phyloP scores from a whole-genome alignment of 805 yeast species.

The Kuraishia cidri region DNA sequence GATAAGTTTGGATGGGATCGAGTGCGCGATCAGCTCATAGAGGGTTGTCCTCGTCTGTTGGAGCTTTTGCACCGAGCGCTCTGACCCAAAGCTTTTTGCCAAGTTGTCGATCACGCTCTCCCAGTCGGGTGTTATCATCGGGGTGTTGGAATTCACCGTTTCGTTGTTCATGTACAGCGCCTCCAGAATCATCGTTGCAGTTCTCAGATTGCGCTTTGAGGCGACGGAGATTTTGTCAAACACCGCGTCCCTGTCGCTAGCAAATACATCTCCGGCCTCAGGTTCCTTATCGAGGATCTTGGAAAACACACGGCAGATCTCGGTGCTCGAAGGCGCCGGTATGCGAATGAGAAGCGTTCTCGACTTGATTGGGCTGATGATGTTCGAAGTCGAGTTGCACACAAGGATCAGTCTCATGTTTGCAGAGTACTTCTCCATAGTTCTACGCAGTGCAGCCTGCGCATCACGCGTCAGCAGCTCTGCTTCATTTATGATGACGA shows the following conservation, averaged over 20 bases:
- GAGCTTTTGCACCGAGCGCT: conserved; percentile 53
- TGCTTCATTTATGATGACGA: conserved; percentile 86
- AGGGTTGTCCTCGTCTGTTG: conserved; percentile 58
- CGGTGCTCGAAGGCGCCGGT: conserved; percentile 65
- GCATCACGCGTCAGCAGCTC: conserved; percentile 88
- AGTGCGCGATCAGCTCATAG: conserved; percentile 84
- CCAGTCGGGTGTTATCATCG: conserved; percentile 80
- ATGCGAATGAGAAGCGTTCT: conserved; percentile 85
- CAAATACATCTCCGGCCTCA: conserved; percentile 17
- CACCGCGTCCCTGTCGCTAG: conserved; percentile 22
- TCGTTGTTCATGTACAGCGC: conserved; percentile 71
- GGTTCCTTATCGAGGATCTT: conserved; percentile 52
- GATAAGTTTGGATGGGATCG: conserved; percentile 84
- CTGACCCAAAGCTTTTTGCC: conserved; percentile 49
- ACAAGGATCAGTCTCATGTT: conserved; percentile 79
- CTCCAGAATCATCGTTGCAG: conserved; percentile 72
- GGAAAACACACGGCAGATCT: conserved; percentile 45
- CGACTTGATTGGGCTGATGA: conserved; percentile 89
- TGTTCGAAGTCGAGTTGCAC: conserved; percentile 84
- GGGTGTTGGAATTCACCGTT: conserved; percentile 31
- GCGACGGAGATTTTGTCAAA: conserved; percentile 43
- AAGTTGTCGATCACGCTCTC: conserved; percentile 64
- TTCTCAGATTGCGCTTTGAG: conserved; percentile 67
- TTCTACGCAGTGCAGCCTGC: conserved; percentile 90
- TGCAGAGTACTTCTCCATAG: conserved; percentile 91